Evolutionary conservation across 1,284 basidiomycete genomes (phyloP).

Genomic region (Microbotryum scabiosae): DNA sequence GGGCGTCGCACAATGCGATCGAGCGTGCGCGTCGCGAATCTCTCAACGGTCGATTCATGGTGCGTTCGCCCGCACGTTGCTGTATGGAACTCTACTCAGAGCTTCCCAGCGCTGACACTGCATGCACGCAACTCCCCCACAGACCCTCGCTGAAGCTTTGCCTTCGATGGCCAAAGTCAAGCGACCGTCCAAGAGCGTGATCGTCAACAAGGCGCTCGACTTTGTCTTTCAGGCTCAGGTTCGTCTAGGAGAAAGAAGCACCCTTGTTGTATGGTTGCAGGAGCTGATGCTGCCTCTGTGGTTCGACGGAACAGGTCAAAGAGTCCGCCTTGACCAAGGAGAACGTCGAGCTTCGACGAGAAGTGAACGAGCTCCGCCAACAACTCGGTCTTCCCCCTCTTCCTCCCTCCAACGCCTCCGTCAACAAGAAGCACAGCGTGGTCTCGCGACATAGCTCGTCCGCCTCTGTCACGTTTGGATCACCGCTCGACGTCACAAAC

Average conservation of each 20-base stretch:
- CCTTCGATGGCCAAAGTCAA: constrained; percentile 82
- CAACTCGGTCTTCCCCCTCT: constrained; percentile 30
- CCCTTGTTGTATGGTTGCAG: not conserved
- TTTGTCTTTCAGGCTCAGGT: constrained; percentile 32
- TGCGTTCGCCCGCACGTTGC: constrained; percentile 41
- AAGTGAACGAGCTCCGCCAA: constrained; percentile 31
- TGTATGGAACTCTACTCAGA: not conserved
- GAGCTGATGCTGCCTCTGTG: not conserved
- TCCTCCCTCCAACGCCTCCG: constrained; percentile 23
- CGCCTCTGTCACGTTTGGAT: not conserved
- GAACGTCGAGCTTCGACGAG: constrained; percentile 32
- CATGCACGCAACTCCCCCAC: not conserved
- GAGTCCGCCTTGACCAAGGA: constrained; percentile 31
- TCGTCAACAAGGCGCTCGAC: constrained; percentile 64
- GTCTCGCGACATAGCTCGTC: not conserved
- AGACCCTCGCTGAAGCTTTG: constrained; percentile 79
- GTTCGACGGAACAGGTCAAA: constrained; percentile 14
- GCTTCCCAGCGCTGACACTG: not conserved
- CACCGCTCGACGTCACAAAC: not conserved
- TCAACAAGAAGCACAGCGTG: not conserved
- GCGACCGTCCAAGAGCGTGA: constrained; percentile 84
- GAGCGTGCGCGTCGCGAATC: constrained; percentile 85
- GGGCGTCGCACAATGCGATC: constrained; percentile 89
- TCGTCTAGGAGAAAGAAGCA: not conserved
- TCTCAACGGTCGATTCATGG: constrained; percentile 78